These are phyloP conservation scores for Hordeum pubiflorum DNA, from an alignment of 202 grass and related monocot species.

Conservation along the genomic window DNA sequence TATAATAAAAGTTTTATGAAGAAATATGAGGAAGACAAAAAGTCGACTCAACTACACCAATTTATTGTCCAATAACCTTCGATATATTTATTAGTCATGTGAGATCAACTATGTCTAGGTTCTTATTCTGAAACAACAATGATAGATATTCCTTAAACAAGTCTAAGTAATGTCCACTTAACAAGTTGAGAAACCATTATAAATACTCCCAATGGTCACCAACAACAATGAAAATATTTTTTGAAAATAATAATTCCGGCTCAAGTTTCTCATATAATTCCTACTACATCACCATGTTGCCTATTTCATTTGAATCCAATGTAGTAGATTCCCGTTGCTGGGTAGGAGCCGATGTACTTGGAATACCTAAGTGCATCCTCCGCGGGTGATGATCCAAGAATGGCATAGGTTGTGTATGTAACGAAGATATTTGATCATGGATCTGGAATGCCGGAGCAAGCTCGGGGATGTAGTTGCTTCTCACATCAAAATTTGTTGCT, in stretches of 20 bases:
- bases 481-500: background rate
- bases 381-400: conserved; percentile 41
- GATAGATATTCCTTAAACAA: background rate
- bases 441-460: background rate
- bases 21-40: background rate
- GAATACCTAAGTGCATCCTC: background rate
- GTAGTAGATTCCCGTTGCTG: background rate
- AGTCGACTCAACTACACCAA: background rate
- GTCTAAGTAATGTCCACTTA: background rate
- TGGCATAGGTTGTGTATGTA: background rate
- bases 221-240: background rate
- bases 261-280: background rate
- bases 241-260: background rate
- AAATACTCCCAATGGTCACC: background rate
- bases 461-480: background rate
- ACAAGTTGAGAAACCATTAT: background rate
- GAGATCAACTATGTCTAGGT: background rate
- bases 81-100: background rate
- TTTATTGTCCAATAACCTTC: background rate
- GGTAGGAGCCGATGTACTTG: background rate
- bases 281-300: conserved; percentile 24
- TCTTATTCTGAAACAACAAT: background rate
- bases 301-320: background rate
- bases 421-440: background rate
- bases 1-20: background rate